Evolutionary conservation across 2,329 filamentous ascomycete species (phyloP).

Genomic region (Calonectria pauciramosa): DNA sequence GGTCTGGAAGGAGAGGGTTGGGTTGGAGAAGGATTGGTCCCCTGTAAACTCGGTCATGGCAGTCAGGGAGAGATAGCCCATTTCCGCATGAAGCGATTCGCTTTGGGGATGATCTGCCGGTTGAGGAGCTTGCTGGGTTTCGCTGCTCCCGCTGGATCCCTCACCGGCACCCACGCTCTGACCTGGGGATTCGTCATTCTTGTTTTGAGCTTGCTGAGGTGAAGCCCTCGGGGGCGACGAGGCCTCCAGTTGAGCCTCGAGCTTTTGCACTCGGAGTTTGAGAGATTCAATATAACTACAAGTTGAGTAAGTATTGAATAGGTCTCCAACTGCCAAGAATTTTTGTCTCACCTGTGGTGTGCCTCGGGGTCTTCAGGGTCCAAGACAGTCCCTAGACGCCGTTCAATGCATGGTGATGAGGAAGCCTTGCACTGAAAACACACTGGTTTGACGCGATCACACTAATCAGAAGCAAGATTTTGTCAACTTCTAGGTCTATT

Average conservation of each 20-base stretch:
- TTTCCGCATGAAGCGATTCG: slow-evolving; percentile 22
- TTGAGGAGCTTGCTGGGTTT: background rate
- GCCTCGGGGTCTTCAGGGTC: slow-evolving; percentile 22
- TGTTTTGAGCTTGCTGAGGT: background rate
- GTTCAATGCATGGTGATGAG: slow-evolving; percentile 24
- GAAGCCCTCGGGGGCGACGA: background rate
- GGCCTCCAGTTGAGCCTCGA: slow-evolving; percentile 15
- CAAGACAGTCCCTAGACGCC: slow-evolving; percentile 15
- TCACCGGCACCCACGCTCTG: background rate
- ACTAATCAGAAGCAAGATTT: background rate
- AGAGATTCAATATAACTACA: slow-evolving; percentile 27
- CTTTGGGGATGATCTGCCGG: background rate
- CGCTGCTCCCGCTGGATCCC: background rate
- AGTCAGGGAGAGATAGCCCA: slow-evolving; percentile 20
- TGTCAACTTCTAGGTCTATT: background rate
- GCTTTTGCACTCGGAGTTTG: slow-evolving; percentile 12
- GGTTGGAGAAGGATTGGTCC: slow-evolving; percentile 18
- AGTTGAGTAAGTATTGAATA: background rate
- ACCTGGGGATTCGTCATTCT: background rate
- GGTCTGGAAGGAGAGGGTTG: slow-evolving; percentile 20
- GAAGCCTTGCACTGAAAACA: slow-evolving; percentile 19
- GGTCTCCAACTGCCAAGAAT: background rate
- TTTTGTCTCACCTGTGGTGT: slow-evolving; percentile 25
- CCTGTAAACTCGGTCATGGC: slow-evolving; percentile 28
- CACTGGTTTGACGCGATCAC: slow-evolving; percentile 22